Conservation (phyloP, 2,329 filamentous ascomycete genomes). For the Teratosphaeria epicoccoides region DNA sequence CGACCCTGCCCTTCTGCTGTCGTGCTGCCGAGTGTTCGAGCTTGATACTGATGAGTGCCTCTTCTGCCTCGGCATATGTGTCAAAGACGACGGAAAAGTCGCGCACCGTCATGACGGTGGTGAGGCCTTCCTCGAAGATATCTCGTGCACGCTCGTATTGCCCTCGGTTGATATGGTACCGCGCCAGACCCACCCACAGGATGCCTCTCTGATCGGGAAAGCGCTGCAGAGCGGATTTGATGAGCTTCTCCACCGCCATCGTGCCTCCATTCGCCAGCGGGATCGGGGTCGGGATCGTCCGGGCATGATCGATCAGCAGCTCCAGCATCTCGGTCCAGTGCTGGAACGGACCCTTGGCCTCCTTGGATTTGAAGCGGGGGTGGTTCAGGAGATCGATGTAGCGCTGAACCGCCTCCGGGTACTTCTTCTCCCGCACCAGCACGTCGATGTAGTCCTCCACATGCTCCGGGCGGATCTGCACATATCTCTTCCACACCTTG, state of each 20-base stretch:
- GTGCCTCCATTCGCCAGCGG: constrained; percentile 69
- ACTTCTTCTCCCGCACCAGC: constrained; percentile 67
- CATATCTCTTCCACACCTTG: constrained; percentile 88
- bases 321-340: constrained; percentile 98
- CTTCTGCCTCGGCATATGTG: constrained; percentile 92
- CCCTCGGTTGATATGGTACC: constrained; percentile 90
- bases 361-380: constrained; percentile 78
- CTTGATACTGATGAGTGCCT: constrained; percentile 81
- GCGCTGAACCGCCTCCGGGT: constrained; percentile 80
- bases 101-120: constrained; percentile 95
- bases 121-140: constrained; percentile 90
- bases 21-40: constrained; percentile 79
- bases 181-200: constrained; percentile 86
- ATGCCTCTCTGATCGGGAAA: constrained; percentile 93
- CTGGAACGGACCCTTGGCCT: constrained; percentile 90
- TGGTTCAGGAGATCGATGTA: constrained; percentile 93
- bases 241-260: constrained; percentile 83
- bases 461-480: constrained; percentile 94
- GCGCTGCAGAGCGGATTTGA: constrained; percentile 78
- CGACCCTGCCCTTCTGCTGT: constrained; percentile 64
- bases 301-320: constrained; percentile 76
- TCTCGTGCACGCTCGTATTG: constrained; percentile 89
- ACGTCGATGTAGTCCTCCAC: constrained; percentile 91
- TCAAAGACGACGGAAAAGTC: constrained; percentile 97
- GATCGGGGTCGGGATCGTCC: constrained; percentile 50